Conservation (phyloP, 306 rosid species). For the Rosa multiflora region DNA sequence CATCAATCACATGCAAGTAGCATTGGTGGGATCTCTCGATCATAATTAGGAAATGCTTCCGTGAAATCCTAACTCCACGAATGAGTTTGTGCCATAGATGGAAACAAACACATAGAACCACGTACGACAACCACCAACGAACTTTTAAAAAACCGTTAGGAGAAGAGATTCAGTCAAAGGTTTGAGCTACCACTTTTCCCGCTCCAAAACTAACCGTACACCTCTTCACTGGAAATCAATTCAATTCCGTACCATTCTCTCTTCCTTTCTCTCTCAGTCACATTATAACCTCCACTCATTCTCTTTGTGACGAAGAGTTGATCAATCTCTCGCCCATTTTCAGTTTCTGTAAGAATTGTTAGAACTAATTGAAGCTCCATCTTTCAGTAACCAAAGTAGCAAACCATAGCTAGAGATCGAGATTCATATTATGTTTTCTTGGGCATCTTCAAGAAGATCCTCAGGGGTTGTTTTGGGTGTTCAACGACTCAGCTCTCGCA, state of each 20-base stretch:
- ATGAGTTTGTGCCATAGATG: background rate
- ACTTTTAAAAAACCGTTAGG: conserved; percentile 36
- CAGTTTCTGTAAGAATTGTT: background rate
- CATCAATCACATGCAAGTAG: background rate
- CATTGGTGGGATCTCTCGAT: background rate
- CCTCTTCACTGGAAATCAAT: conserved; percentile 5
- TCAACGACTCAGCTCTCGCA: conserved; percentile 29
- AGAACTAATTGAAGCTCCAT: background rate
- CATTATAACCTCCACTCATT: conserved; percentile 3
- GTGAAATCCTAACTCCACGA: background rate
- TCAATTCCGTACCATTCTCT: background rate
- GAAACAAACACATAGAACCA: background rate
- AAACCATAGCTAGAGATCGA: background rate
- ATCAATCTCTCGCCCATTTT: background rate
- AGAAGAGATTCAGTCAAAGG: conserved; percentile 34
- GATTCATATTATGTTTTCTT: conserved; percentile 56
- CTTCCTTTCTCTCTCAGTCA: background rate
- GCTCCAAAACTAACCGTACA: conserved; percentile 11
- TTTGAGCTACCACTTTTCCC: conserved; percentile 34
- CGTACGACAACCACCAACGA: conserved; percentile 20
- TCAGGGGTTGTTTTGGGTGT: background rate
- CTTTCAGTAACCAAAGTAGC: background rate
- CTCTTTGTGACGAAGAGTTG: background rate
- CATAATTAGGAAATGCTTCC: background rate
- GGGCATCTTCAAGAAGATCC: conserved; percentile 34